Evolutionary conservation across 768 basidiomycete species (phyloP).

Genomic region (Phanerochaete sordida): DNA sequence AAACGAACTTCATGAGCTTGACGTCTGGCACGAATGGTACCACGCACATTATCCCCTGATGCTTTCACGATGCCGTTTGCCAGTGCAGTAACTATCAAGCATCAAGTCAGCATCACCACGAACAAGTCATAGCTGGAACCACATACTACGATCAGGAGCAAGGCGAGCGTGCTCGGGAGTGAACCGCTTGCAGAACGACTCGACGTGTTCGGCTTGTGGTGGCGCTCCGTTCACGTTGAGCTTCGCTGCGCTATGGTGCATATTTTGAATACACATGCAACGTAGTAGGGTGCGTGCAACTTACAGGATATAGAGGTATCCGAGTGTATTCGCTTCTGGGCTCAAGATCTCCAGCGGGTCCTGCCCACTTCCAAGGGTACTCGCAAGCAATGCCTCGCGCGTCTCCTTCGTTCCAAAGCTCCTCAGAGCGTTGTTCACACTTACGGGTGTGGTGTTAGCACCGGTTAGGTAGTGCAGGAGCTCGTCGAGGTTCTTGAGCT

Average conservation of each 20-base stretch:
- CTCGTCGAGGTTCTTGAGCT: neutral
- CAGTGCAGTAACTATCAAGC: conserved; percentile 52
- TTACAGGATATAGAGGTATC: conserved; percentile 71
- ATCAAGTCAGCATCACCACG: neutral
- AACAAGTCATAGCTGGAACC: neutral
- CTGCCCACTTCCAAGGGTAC: conserved; percentile 51
- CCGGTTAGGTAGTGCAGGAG: neutral
- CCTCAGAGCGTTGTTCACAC: conserved; percentile 13
- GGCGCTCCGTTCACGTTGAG: conserved; percentile 36
- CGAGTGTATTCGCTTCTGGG: conserved; percentile 54
- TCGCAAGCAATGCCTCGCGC: conserved; percentile 53
- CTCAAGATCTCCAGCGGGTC: conserved; percentile 67
- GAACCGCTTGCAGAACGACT: conserved; percentile 61
- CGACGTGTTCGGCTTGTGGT: conserved; percentile 42
- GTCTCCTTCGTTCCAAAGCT: conserved; percentile 52
- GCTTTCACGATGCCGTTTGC: conserved; percentile 59
- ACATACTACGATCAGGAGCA: conserved; percentile 65
- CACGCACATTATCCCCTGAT: conserved; percentile 55
- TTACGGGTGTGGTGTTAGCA: neutral
- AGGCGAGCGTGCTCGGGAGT: conserved; percentile 58
- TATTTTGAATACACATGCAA: neutral
- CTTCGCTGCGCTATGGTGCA: conserved; percentile 52
- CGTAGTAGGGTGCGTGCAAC: conserved; percentile 21
- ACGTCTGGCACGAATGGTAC: neutral
- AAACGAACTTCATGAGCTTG: conserved; percentile 27